phyloP scores from a whole-genome alignment of 805 yeast species.

The Maudiozyma pseudohumilis region DNA sequence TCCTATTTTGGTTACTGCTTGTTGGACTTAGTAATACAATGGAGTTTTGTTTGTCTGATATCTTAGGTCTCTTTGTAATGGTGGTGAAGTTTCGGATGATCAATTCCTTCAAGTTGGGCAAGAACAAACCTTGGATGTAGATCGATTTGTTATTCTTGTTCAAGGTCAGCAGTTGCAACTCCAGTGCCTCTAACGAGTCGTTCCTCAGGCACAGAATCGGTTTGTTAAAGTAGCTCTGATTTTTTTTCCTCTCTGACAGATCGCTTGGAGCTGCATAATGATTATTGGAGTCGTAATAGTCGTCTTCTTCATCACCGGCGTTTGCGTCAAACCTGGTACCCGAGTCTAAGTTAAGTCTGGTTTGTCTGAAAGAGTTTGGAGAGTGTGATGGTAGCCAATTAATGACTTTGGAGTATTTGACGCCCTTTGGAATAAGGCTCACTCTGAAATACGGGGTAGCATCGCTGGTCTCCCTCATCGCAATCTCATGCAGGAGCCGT shows the following conservation, averaged over 20 bases:
- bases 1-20: constrained; percentile 1
- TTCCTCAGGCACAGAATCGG: constrained; percentile 18
- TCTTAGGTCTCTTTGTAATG: constrained; percentile 2
- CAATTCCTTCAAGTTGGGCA: constrained; percentile 12
- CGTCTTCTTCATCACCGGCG: background rate
- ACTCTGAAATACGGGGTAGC: constrained; percentile 20
- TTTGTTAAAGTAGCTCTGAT: constrained; percentile 4
- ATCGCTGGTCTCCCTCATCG: constrained; percentile 15
- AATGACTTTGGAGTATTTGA: constrained; percentile 10
- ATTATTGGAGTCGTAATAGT: background rate
- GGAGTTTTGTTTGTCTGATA: constrained; percentile 7
- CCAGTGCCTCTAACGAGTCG: constrained; percentile 11
- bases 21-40: constrained; percentile 3
- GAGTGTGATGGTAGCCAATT: constrained; percentile 19
- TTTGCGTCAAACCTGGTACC: background rate
- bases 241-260: background rate
- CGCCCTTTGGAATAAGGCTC: constrained; percentile 18
- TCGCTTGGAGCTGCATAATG: constrained; percentile 1
- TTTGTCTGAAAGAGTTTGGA: background rate
- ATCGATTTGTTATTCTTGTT: constrained; percentile 7
- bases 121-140: constrained; percentile 17
- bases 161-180: constrained; percentile 10
- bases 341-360: background rate
- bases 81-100: constrained; percentile 4
- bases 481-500: constrained; percentile 12